These are phyloP conservation scores for Cryphonectria parasitica DNA, from an alignment of 2,329 filamentous ascomycete genomes.

Conservation along the genomic window DNA sequence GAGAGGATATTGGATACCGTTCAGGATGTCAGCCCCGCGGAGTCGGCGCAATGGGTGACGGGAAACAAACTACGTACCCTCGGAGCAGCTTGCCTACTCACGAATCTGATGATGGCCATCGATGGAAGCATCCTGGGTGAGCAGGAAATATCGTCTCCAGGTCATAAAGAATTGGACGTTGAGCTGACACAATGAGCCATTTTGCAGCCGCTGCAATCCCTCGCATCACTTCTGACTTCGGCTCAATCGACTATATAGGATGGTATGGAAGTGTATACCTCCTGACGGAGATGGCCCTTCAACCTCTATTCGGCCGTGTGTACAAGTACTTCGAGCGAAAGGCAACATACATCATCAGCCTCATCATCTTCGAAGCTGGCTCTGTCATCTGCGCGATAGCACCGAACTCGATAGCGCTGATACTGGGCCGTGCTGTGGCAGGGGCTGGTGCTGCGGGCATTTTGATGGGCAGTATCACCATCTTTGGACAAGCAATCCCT, in stretches of 20 bases:
- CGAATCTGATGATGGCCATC: constrained; percentile 13
- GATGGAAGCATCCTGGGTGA: constrained; percentile 13
- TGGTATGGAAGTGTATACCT: constrained; percentile 22
- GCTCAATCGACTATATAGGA: constrained; percentile 18
- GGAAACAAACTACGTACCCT: constrained; percentile 5
- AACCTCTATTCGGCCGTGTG: constrained; percentile 17
- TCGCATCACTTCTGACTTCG: constrained; percentile 21
- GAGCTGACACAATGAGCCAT: neutral
- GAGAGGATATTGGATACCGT: neutral
- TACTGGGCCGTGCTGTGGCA: constrained; percentile 16
- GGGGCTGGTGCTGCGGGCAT: constrained; percentile 16
- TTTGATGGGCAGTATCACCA: constrained; percentile 15
- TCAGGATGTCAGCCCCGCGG: neutral
- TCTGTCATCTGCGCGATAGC: constrained; percentile 19
- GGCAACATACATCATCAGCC: constrained; percentile 12
- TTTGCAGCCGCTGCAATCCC: constrained; percentile 13
- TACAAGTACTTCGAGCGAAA: constrained; percentile 22
- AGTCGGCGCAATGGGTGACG: constrained; percentile 7
- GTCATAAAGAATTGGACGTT: neutral
- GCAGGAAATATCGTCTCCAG: neutral
- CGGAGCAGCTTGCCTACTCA: constrained; percentile 3
- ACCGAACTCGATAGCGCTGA: constrained; percentile 19
- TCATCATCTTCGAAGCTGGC: constrained; percentile 15
- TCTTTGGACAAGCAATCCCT: constrained; percentile 18
- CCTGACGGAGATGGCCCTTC: constrained; percentile 14